phyloP scores from a whole-genome alignment of 345 rosid species.

The Lepidium aucheri region DNA sequence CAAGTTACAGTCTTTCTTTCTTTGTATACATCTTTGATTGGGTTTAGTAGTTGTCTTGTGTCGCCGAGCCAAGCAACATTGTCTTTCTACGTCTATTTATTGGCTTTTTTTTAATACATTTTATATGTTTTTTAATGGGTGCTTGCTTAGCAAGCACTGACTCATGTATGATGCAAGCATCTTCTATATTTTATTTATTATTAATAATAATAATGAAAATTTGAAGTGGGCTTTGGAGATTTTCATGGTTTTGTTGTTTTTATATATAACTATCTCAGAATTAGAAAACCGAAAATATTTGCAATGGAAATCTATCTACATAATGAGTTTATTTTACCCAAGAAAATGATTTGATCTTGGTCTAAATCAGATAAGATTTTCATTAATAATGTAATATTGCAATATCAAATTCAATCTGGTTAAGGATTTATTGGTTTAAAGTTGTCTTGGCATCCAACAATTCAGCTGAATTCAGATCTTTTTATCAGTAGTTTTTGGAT shows the following conservation, averaged over 20 bases:
- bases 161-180: conserved; percentile 73
- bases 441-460: no score
- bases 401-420: not conserved
- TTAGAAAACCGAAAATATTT: not conserved
- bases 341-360: not conserved
- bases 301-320: not conserved
- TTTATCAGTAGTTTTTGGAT: no score
- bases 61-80: conserved; percentile 35
- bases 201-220: not conserved
- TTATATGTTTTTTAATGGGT: conserved; percentile 22
- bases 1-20: conserved; percentile 19
- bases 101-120: not conserved
- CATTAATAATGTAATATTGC: not conserved
- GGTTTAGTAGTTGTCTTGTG: conserved; percentile 47
- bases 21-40: conserved; percentile 25
- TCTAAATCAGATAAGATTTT: not conserved
- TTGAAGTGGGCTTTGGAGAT: not conserved
- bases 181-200: conserved; percentile 4
- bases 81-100: conserved; percentile 16
- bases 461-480: no score
- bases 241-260: conserved; percentile 1
- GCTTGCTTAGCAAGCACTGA: conserved; percentile 69
- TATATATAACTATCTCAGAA: not conserved
- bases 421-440: not conserved
- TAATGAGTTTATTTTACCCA: not conserved